Evolutionary conservation across 169 alveolate genomes (phyloP), one percentile per base, ranked within the genome.

Genomic region (Plasmodium sp.): DNA sequence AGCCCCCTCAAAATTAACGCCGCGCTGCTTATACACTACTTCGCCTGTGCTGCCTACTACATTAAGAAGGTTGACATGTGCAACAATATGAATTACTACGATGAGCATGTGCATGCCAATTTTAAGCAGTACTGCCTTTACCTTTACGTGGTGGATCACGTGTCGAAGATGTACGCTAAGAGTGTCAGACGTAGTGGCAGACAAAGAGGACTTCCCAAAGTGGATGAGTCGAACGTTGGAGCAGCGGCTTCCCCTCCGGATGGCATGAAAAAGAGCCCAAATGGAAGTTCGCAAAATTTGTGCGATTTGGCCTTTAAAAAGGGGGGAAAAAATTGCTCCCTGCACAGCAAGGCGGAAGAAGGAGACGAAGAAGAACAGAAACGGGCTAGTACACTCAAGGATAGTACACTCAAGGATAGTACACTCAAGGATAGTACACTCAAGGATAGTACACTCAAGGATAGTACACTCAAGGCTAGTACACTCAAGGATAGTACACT

Each of bases 11-110:
- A 90, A 22, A 92, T 93, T 31, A 95, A 95, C 48, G 95, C 96
- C 9, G 84, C 97, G 1, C 58, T 95, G 36, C 85, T 95, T n/a
- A 79, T 95, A 39, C 97, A 95, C 33, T 95, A 93, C 72, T 93
- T 95, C 94, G 97, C 97, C 7, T 95, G 96, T 33, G 94, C 94
- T 67, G 94, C 94, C 10, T 90, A 81, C 34, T 79, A 81, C 43
- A 90, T 90, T 81, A 90, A 90, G 83, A 79, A 45, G 74, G 83
- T 34, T 31, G 94, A 90, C 71, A 48, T 81, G 54, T 81, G 51
- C 81, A 90, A 90, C 54, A 71, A 80, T n/a, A 62, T 90, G 84
- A 62, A 79, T 71, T 74, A 62, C 34, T 43, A 71, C 56, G 45
- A 90, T 10, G 91, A 90, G n/a, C 10, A 80, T 48, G 62, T 81